Percentiles rank a stretch among this genome's conserved stretches.
These are phyloP conservation scores for Clonostachys solani DNA, from an alignment of 2,329 filamentous ascomycete genomes.

Conservation along the genomic window DNA sequence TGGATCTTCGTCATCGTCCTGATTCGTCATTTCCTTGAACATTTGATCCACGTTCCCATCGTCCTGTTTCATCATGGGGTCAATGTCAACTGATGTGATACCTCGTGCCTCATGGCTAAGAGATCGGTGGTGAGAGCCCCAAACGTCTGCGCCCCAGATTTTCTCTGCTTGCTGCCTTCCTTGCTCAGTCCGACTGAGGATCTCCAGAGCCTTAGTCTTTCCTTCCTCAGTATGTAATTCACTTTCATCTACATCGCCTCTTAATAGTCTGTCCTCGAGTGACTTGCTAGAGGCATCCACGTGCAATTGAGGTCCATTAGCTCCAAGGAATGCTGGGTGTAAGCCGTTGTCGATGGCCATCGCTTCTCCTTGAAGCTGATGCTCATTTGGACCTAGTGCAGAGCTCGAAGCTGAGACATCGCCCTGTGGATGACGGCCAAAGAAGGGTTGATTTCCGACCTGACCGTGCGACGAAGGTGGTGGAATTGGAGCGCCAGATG, in stretches of 20 bases:
- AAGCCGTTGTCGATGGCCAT: slow-evolving; percentile 33
- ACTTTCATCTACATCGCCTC: slow-evolving; percentile 38
- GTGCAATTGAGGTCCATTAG: slow-evolving; percentile 35
- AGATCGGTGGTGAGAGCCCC: slow-evolving; percentile 26
- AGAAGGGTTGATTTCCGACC: background rate
- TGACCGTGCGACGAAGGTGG: background rate
- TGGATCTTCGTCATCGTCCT: slow-evolving; percentile 41
- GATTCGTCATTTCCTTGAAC: slow-evolving; percentile 52
- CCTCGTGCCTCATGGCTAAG: slow-evolving; percentile 16
- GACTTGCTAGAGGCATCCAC: slow-evolving; percentile 32
- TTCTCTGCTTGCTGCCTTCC: slow-evolving; percentile 46
- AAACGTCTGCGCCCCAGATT: slow-evolving; percentile 46
- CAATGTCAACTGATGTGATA: slow-evolving; percentile 17
- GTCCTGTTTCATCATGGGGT: slow-evolving; percentile 26
- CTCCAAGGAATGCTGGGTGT: slow-evolving; percentile 37
- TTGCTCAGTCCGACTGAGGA: slow-evolving; percentile 42
- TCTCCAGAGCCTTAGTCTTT: slow-evolving; percentile 47
- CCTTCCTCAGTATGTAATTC: slow-evolving; percentile 38
- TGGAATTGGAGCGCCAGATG: background rate
- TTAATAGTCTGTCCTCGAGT: slow-evolving; percentile 46
- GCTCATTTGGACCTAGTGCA: background rate
- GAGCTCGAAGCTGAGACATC: slow-evolving; percentile 6
- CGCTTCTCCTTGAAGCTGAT: slow-evolving; percentile 12
- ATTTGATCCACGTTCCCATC: slow-evolving; percentile 49
- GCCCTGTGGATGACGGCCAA: background rate